Evolutionary conservation across 2,329 filamentous ascomycete genomes (phyloP).

Genomic region (Colletotrichum aenigma): DNA sequence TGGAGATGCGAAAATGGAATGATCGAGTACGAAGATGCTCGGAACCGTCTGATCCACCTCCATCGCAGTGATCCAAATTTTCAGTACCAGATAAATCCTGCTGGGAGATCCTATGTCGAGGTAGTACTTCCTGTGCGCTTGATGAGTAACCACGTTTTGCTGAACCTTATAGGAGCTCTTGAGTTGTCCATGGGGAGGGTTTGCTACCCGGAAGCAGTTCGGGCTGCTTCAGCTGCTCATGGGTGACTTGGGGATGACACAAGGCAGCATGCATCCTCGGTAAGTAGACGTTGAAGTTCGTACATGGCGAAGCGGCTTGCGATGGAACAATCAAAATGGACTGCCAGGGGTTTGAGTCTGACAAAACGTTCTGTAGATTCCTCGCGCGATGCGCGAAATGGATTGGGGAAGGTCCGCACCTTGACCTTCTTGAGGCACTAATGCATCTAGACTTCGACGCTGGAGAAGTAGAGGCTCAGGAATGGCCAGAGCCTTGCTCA

Average conservation of each 20-base stretch:
- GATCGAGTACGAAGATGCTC: background rate
- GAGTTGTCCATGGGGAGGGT: background rate
- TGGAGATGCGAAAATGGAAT: fast-evolving
- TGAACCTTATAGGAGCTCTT: background rate
- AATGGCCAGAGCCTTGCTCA: background rate
- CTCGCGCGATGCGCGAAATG: background rate
- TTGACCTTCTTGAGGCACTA: background rate
- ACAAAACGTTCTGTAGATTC: background rate
- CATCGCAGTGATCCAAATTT: background rate
- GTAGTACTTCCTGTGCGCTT: background rate
- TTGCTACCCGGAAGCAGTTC: fast-evolving
- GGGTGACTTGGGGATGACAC: background rate
- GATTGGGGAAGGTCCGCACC: background rate
- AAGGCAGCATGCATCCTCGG: background rate
- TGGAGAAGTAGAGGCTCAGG: background rate
- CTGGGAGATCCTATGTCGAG: background rate
- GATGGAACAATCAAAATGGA: no score
- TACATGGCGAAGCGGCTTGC: no score
- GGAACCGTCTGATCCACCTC: background rate
- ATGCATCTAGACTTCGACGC: background rate
- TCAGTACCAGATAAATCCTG: background rate
- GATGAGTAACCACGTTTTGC: background rate
- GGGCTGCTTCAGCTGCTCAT: background rate
- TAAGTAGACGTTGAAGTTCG: no score
- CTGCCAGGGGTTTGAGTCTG: no score